Evolutionary conservation across 768 basidiomycete species (phyloP).

Genomic region (Lentinula raphanica): DNA sequence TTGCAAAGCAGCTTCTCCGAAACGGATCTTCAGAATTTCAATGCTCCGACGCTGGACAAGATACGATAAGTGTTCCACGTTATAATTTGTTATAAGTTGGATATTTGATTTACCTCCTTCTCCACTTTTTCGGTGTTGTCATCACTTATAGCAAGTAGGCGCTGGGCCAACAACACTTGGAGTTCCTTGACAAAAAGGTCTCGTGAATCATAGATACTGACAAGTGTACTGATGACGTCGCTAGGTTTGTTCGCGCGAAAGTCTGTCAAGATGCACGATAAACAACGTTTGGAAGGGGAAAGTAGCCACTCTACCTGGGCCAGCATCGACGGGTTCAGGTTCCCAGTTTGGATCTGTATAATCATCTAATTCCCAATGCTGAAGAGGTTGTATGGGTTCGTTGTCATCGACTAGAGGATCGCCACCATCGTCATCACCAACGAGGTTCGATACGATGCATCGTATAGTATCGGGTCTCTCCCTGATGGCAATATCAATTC

Average conservation of each 20-base stretch:
- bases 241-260: constrained; percentile 88
- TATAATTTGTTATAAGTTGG: background rate
- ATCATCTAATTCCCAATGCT: constrained; percentile 76
- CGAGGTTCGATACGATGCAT: constrained; percentile 86
- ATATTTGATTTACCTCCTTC: constrained; percentile 39
- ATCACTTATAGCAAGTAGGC: constrained; percentile 74
- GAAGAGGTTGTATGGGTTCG: constrained; percentile 72
- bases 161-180: constrained; percentile 85
- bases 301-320: constrained; percentile 59
- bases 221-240: constrained; percentile 93
- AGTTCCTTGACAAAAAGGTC: constrained; percentile 95
- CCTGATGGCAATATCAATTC: constrained; percentile 30
- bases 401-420: constrained; percentile 83
- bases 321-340: constrained; percentile 95
- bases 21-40: constrained; percentile 91
- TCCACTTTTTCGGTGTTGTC: constrained; percentile 80
- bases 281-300: background rate
- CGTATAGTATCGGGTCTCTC: constrained; percentile 90
- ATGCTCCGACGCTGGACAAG: constrained; percentile 73
- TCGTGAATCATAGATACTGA: constrained; percentile 96
- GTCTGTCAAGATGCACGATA: constrained; percentile 40
- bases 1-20: constrained; percentile 88
- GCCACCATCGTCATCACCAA: constrained; percentile 77
- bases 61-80: background rate
- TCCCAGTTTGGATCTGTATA: constrained; percentile 91